A percentile compares a stretch with the other conserved stretches of the same genome.
phyloP scores from a whole-genome alignment of 129 eudicot genomes.

The Smallanthus sonchifolius region DNA sequence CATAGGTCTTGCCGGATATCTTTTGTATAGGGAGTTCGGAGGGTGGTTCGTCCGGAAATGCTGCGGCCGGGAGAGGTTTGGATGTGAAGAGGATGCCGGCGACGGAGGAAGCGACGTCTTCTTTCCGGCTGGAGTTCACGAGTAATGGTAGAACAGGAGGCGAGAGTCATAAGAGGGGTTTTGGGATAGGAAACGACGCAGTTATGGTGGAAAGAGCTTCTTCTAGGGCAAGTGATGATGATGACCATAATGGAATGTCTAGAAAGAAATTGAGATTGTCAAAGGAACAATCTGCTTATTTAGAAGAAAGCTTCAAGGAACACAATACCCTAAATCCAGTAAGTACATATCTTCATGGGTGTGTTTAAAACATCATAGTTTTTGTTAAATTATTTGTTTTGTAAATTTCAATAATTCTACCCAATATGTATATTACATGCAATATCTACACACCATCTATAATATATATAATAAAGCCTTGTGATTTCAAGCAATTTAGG shows the following conservation, averaged over 20 bases:
- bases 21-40: constrained; percentile 56
- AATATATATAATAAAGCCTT: background rate
- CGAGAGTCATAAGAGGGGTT: constrained; percentile 30
- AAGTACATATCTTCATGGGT: constrained; percentile 12
- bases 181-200: constrained; percentile 45
- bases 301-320: constrained; percentile 82
- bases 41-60: constrained; percentile 71
- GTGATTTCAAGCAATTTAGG: background rate
- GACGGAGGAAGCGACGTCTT: constrained; percentile 53
- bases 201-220: constrained; percentile 53
- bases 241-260: constrained; percentile 43
- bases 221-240: constrained; percentile 77
- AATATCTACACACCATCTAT: background rate
- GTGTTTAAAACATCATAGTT: background rate
- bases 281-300: constrained; percentile 78
- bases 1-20: background rate
- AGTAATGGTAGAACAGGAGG: constrained; percentile 33
- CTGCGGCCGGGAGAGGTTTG: constrained; percentile 35
- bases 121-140: constrained; percentile 53
- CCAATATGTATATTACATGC: background rate
- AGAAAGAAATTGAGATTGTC: constrained; percentile 64
- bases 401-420: background rate
- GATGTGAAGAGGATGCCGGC: constrained; percentile 46
- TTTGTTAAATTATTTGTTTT: background rate
- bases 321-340: constrained; percentile 76